A percentile compares a stretch with the other conserved stretches of the same genome.
Conservation (phyloP, 441 rosid genomes). For the Adansonia grandidieri region DNA sequence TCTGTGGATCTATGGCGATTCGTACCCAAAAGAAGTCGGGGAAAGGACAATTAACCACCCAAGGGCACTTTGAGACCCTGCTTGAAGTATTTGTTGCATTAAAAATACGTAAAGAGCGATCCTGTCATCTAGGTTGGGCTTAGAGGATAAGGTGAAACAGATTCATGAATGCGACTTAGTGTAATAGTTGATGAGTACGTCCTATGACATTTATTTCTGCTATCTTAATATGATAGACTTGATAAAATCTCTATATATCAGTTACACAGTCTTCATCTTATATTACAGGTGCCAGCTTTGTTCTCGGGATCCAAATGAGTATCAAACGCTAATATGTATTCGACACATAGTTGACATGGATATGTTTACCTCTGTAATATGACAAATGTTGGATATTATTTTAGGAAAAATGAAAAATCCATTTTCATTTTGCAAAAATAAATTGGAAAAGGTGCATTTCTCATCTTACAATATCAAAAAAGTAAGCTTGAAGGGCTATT, state of each 20-base stretch:
- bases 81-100: neutral
- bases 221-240: neutral
- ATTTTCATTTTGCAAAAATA: neutral
- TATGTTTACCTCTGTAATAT: no score
- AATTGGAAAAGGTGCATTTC: slow-evolving; percentile 9
- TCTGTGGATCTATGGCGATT: slow-evolving; percentile 98
- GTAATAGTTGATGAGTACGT: neutral
- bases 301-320: neutral
- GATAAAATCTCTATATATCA: neutral
- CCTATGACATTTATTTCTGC: neutral
- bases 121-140: neutral
- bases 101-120: no score
- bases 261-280: neutral
- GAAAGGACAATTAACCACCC: neutral
- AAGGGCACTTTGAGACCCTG: neutral
- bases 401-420: no score
- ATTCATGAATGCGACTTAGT: neutral
- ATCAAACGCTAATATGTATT: no score
- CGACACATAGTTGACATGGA: no score
- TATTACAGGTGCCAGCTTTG: neutral
- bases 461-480: neutral
- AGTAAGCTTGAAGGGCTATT: neutral
- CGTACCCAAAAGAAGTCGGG: slow-evolving; percentile 51
- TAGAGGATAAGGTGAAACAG: neutral
- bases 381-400: no score